Evolutionary conservation across 2,329 filamentous ascomycete species (phyloP), one percentile per base, ranked within the genome.

Genomic region (Colletotrichum tofieldiae): DNA sequence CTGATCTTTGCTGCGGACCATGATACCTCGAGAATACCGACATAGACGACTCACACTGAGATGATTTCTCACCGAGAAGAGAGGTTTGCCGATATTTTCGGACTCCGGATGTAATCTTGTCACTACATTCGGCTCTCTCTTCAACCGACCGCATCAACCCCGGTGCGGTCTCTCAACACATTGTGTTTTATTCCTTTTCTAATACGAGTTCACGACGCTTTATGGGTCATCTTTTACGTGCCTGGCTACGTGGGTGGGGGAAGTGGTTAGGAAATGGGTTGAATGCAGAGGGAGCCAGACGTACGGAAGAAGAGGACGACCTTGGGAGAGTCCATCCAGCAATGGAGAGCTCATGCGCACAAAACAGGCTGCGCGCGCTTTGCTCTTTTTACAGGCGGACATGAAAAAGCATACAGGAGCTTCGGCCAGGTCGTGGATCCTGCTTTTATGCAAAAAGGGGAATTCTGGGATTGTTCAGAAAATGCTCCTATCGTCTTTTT

Each of bases 21-120:
- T 86, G 85, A 87, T 87, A 87, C 86, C 84, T 86, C 79, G 79
- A 77, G 74, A 74, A 73, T 71, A 73, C 75, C 79, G 80, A 79
- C 79, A 85, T 86, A 86, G 84, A 86, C 79, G 77, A 79, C 79
- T 77, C 75, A 80, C 77, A 80, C 77, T 78, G 78, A 80, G 78
- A 77, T 75, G 75, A 79, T 79, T 78, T 79, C 77, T 71, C 76
- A 76, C 75, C 76, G 75, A 78, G 79, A 77, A 77, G 76, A 77
- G 76, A 77, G 75, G 74, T 75, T 64, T 68, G 62, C 59, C 52
- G 32, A 56, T 20, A 26, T 56, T 58, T 76, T 76, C 75, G 75
- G 76, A 77, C 69, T 77, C 76, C 73, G 77, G 76, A 78, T 77
- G 76, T 76, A 77, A 69, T 72, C 77, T 79, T 75, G 79, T 77